Evolutionary conservation across 495 filamentous ascomycete species (phyloP).

Genomic region (Podospora pseudocomata): DNA sequence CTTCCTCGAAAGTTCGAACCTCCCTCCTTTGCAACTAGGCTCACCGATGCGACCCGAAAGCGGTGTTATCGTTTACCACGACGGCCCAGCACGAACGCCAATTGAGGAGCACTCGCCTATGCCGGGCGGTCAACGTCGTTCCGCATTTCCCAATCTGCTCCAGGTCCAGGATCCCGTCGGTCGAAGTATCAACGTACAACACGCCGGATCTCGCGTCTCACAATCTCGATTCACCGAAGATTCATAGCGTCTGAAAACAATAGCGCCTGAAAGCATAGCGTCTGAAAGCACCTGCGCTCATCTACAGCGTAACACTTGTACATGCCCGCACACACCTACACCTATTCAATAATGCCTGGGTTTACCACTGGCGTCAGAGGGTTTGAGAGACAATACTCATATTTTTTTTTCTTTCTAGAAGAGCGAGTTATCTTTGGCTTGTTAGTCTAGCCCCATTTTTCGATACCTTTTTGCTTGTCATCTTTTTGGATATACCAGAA

Average conservation of each 20-base stretch:
- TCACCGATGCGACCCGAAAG: slow-evolving; percentile 48
- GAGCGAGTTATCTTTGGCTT: background rate
- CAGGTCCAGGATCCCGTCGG: slow-evolving; percentile 38
- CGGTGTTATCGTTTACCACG: slow-evolving; percentile 42
- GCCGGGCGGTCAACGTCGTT: slow-evolving; percentile 22
- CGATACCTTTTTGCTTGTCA: background rate
- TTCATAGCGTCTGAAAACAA: background rate
- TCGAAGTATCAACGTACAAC: slow-evolving; percentile 40
- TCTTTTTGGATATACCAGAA: background rate
- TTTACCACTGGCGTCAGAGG: slow-evolving; percentile 7
- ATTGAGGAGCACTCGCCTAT: slow-evolving; percentile 43
- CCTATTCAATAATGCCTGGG: slow-evolving; percentile 9
- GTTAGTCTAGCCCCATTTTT: background rate
- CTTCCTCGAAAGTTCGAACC: slow-evolving; percentile 36
- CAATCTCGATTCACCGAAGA: slow-evolving; percentile 52
- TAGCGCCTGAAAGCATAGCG: background rate
- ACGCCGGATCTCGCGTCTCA: slow-evolving; percentile 45
- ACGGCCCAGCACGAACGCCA: slow-evolving; percentile 44
- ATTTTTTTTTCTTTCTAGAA: background rate
- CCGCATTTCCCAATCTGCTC: slow-evolving; percentile 30
- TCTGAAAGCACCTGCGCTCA: background rate
- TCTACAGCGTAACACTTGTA: no score
- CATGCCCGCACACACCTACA: background rate
- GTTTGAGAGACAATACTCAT: background rate
- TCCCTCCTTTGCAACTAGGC: slow-evolving; percentile 36